phyloP scores from a whole-genome alignment of 768 basidiomycete genomes.

The Paxillus rubicundulus region DNA sequence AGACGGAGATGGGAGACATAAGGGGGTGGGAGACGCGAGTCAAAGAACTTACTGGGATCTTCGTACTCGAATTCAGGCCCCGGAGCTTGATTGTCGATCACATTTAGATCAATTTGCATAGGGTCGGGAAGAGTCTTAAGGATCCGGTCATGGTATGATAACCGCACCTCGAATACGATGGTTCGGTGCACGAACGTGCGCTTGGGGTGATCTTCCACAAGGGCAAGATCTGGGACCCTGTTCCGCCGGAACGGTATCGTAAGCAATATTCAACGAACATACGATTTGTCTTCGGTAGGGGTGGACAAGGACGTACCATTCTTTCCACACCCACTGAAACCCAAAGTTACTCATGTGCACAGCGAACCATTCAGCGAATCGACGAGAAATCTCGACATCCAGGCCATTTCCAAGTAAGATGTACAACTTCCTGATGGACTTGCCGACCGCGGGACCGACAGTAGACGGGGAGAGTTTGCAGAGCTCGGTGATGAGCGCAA shows the following conservation, averaged over 20 bases:
- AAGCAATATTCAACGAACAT: background rate
- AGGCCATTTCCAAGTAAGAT: conserved; percentile 75
- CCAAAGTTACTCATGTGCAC: conserved; percentile 97
- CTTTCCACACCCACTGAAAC: conserved; percentile 99
- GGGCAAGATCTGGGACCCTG: conserved; percentile 83
- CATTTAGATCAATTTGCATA: conserved; percentile 66
- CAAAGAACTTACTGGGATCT: conserved; percentile 60
- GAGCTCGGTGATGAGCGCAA: conserved; percentile 84
- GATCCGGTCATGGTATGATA: conserved; percentile 93
- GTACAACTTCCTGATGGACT: conserved; percentile 89
- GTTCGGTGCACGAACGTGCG: conserved; percentile 85
- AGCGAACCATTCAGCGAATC: conserved; percentile 94
- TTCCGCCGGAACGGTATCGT: background rate
- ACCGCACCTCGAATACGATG: conserved; percentile 83
- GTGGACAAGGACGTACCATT: conserved; percentile 63
- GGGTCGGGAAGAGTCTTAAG: conserved; percentile 80
- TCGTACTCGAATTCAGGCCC: conserved; percentile 84
- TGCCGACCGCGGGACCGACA: conserved; percentile 94
- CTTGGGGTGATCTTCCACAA: conserved; percentile 78
- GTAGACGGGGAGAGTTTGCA: conserved; percentile 93
- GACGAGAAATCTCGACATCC: conserved; percentile 77
- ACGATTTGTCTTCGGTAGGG: no score
- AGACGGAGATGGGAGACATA: background rate
- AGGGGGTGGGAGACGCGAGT: no score
- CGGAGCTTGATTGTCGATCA: conserved; percentile 69